phyloP scores from a whole-genome alignment of 768 basidiomycete genomes.

The Lentinus tigrinus region DNA sequence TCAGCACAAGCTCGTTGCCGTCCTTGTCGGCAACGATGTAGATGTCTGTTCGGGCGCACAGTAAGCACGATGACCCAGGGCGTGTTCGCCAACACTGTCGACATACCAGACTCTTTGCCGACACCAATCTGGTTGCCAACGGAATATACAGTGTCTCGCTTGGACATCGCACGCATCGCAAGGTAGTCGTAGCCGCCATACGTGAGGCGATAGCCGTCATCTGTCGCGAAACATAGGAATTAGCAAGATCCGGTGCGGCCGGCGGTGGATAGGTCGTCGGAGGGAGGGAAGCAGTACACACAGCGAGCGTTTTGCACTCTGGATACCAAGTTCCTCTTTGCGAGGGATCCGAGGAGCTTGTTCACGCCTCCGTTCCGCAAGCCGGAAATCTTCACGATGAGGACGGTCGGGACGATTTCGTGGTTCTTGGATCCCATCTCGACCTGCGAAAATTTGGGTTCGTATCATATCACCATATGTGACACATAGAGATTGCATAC shows the following conservation, averaged over 20 bases:
- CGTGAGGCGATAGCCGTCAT: conserved; percentile 95
- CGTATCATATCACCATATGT: not conserved
- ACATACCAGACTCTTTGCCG: conserved; percentile 91
- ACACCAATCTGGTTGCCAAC: conserved; percentile 99
- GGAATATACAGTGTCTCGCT: conserved; percentile 82
- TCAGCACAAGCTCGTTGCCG: conserved; percentile 85
- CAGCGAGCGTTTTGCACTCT: conserved; percentile 92
- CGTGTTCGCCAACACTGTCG: not conserved
- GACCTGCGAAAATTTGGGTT: conserved; percentile 49
- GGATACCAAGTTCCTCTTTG: conserved; percentile 88
- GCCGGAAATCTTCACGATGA: conserved; percentile 93
- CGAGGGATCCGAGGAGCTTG: conserved; percentile 86
- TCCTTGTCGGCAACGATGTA: conserved; percentile 86
- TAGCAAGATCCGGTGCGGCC: not conserved
- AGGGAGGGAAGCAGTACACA: conserved; percentile 36
- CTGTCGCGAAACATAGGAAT: conserved; percentile 39
- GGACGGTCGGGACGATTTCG: conserved; percentile 85
- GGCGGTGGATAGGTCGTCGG: not conserved
- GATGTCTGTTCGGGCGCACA: conserved; percentile 59
- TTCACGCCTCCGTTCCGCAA: conserved; percentile 90
- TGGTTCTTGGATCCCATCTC: conserved; percentile 99
- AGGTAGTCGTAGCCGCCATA: conserved; percentile 99
- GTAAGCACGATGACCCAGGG: not conserved
- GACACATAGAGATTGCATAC: conserved; percentile 39
- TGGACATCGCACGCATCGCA: conserved; percentile 89